Evolutionary conservation across 192 early-diverging fungal genomes (phyloP).

Genomic region (Backusella westeae): DNA sequence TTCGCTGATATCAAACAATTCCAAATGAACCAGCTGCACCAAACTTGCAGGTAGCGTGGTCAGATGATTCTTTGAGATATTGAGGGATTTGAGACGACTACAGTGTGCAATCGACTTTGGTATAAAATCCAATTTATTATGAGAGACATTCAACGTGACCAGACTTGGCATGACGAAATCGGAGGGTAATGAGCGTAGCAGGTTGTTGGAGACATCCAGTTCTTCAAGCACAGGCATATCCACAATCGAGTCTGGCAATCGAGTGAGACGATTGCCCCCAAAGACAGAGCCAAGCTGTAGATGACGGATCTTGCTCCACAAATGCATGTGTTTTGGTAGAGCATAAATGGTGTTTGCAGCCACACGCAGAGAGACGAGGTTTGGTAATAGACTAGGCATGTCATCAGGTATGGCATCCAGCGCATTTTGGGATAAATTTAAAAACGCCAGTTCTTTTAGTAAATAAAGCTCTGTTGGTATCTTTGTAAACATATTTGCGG

Average conservation of each 20-base stretch:
- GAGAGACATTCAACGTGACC: slow-evolving; percentile 36
- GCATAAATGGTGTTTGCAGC: slow-evolving; percentile 45
- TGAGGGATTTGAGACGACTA: slow-evolving; percentile 16
- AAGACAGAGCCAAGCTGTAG: slow-evolving; percentile 51
- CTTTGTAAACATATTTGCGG: slow-evolving; percentile 45
- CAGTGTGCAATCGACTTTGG: slow-evolving; percentile 48
- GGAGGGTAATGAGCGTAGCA: slow-evolving; percentile 39
- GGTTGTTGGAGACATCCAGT: slow-evolving; percentile 52
- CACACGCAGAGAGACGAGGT: slow-evolving; percentile 38
- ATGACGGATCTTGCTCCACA: slow-evolving; percentile 40
- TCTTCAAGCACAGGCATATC: slow-evolving; percentile 45
- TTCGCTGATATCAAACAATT: slow-evolving; percentile 34
- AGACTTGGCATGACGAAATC: slow-evolving; percentile 20
- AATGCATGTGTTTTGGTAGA: slow-evolving; percentile 32
- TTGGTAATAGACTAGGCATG: slow-evolving; percentile 36
- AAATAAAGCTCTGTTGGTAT: slow-evolving; percentile 46
- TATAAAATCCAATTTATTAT: slow-evolving; percentile 50
- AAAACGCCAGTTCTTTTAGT: slow-evolving; percentile 39
- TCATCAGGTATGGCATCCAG: slow-evolving; percentile 37
- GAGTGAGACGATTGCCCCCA: slow-evolving; percentile 44
- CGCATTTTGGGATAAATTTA: slow-evolving; percentile 51
- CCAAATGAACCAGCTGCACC: slow-evolving; percentile 22
- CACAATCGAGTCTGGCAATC: slow-evolving; percentile 40
- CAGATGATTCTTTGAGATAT: slow-evolving; percentile 38
- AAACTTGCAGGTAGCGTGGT: slow-evolving; percentile 30